Conservation (phyloP, 257 asterid genomes). For the Solanum sitiens region DNA sequence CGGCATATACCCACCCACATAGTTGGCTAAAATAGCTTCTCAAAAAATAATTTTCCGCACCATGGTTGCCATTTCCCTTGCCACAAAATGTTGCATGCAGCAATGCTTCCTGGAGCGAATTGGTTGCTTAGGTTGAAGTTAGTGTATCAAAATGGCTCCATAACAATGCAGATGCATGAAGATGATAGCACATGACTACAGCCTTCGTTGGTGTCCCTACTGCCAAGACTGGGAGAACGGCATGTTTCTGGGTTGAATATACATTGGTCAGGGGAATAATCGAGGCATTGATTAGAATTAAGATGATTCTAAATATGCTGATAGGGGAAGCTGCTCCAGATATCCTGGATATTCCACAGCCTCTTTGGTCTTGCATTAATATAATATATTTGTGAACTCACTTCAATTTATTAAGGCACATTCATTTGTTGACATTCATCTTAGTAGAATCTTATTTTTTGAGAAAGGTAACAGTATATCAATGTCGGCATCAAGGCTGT, state of each 20-base stretch:
- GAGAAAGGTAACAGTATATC: neutral
- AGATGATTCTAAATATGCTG: neutral
- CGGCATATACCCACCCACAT: neutral
- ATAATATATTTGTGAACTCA: neutral
- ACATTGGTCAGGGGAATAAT: neutral
- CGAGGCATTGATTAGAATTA: neutral
- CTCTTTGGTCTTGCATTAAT: neutral
- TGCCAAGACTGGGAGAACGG: neutral
- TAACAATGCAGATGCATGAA: neutral
- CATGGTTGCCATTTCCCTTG: neutral
- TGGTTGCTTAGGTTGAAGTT: neutral
- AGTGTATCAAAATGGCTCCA: neutral
- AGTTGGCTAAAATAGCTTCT: neutral
- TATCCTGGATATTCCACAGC: neutral
- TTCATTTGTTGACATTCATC: neutral
- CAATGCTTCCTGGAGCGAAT: neutral
- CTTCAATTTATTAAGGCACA: neutral
- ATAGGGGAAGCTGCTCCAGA: neutral
- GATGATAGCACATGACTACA: neutral
- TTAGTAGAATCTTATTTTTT: conserved; percentile 4
- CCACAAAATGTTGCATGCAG: neutral
- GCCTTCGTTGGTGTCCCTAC: neutral
- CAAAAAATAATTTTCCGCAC: neutral
- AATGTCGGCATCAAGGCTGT: neutral
- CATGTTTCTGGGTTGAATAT: neutral